Conservation (phyloP, 306 rosid genomes). For the Gastrolobium bilobum region DNA sequence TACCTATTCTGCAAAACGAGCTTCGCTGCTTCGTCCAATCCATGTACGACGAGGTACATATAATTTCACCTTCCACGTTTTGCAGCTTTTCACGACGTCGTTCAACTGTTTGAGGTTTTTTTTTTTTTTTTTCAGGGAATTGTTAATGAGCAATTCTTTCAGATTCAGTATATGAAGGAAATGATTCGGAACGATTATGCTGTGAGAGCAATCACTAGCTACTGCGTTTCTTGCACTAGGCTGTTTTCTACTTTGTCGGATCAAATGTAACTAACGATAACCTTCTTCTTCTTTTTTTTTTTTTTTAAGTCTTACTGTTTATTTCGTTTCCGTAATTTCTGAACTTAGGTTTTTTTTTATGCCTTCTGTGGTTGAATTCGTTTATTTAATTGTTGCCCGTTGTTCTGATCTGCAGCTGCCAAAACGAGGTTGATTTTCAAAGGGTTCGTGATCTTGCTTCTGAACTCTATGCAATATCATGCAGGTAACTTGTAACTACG, state of each 20-base stretch:
- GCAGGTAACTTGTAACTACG: conserved; percentile 11
- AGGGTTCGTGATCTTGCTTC: neutral
- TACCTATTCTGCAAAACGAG: too few species aligned
- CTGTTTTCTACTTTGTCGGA: conserved; percentile 8
- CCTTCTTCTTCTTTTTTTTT: neutral
- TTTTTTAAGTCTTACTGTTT: too few species aligned
- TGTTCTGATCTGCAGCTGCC: conserved; percentile 13
- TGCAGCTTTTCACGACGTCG: too few species aligned
- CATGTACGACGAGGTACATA: too few species aligned
- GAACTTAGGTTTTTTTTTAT: neutral
- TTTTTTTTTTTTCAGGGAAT: neutral
- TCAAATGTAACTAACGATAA: conserved; percentile 5
- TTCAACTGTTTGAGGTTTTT: neutral
- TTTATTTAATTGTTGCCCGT: neutral
- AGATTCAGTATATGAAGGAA: conserved; percentile 12
- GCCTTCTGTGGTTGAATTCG: neutral
- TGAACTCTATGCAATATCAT: conserved; percentile 14
- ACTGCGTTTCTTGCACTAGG: neutral
- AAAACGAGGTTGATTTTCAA: conserved; percentile 24
- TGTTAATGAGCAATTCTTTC: conserved; percentile 33
- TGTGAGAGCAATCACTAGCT: conserved; percentile 23
- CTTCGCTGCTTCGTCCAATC: too few species aligned
- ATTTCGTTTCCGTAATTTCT: neutral
- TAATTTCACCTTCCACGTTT: too few species aligned
- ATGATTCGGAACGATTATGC: neutral